Conservation (phyloP, 2,329 filamentous ascomycete species). For the Talaromyces sp. region DNA sequence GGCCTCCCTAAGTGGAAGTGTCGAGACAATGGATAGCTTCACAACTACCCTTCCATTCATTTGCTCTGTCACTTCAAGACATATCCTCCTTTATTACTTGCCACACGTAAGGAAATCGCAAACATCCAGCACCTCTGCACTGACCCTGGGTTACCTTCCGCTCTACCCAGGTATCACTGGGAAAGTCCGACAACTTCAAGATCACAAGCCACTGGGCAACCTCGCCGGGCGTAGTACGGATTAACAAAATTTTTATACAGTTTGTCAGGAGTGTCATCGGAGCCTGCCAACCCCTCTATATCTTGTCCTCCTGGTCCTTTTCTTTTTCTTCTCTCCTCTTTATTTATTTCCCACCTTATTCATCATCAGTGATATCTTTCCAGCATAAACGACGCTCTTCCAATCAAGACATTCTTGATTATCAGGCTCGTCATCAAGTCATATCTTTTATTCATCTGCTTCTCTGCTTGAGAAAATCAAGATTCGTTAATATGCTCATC, state of each 20-base stretch:
- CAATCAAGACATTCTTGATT: neutral
- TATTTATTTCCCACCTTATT: neutral
- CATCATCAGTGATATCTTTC: neutral
- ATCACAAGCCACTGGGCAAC: neutral
- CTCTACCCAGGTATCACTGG: neutral
- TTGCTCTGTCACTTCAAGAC: neutral
- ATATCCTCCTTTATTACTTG: neutral
- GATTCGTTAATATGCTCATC: neutral
- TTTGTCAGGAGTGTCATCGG: neutral
- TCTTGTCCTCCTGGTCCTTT: neutral
- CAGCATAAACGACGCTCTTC: neutral
- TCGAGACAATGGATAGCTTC: constrained; percentile 1
- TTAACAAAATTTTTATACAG: neutral
- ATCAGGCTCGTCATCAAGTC: neutral
- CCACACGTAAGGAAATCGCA: neutral
- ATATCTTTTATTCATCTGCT: neutral
- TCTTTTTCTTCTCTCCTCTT: neutral
- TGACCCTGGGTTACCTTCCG: neutral
- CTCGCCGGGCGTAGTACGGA: neutral
- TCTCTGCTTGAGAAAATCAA: neutral
- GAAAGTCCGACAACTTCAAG: neutral
- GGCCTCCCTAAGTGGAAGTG: neutral
- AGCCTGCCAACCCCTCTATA: neutral
- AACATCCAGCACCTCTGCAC: neutral
- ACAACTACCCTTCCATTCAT: neutral